These are phyloP conservation scores for Jaminaea rosea DNA, from an alignment of 1,284 basidiomycete genomes.

Conservation along the genomic window DNA sequence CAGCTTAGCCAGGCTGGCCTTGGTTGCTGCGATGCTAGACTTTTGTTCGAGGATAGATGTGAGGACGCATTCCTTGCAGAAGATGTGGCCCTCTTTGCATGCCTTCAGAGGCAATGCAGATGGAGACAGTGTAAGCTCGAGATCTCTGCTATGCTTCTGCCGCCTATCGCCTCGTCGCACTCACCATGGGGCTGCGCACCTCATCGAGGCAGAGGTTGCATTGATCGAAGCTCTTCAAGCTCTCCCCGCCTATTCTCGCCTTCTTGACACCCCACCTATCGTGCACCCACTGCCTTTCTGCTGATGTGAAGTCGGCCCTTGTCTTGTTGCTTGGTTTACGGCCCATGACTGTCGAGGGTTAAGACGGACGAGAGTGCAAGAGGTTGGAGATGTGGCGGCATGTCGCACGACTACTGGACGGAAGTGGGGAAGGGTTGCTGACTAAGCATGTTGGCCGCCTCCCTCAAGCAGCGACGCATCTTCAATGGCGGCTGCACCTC, in stretches of 20 bases:
- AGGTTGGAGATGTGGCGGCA: too few relatives aligned
- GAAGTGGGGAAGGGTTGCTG: too few relatives aligned
- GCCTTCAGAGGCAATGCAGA: too few relatives aligned
- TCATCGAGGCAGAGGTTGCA: slow-evolving; percentile 68
- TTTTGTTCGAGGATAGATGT: slow-evolving; percentile 11
- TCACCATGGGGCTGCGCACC: slow-evolving; percentile 65
- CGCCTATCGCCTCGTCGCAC: too few relatives aligned
- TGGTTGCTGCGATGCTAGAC: slow-evolving; percentile 3
- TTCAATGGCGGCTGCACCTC: too few relatives aligned
- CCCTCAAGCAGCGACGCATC: too few relatives aligned
- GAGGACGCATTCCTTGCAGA: slow-evolving; percentile 56
- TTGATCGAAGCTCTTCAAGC: slow-evolving; percentile 76
- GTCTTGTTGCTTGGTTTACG: slow-evolving; percentile 83
- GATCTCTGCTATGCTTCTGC: too few relatives aligned
- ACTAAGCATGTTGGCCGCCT: too few relatives aligned
- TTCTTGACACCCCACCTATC: slow-evolving; percentile 62
- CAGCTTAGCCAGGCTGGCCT: slow-evolving; percentile 4
- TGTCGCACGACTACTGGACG: too few relatives aligned
- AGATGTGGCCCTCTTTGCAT: slow-evolving; percentile 72
- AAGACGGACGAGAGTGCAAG: too few relatives aligned
- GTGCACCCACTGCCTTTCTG: slow-evolving; percentile 67
- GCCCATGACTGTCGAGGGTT: too few relatives aligned
- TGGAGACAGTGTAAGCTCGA: too few relatives aligned
- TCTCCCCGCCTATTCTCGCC: slow-evolving; percentile 70
- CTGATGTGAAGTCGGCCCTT: slow-evolving; percentile 63